Base-by-base conservation (phyloP, 805 yeast species). In the Metschnikowia arizonensis region DNA sequence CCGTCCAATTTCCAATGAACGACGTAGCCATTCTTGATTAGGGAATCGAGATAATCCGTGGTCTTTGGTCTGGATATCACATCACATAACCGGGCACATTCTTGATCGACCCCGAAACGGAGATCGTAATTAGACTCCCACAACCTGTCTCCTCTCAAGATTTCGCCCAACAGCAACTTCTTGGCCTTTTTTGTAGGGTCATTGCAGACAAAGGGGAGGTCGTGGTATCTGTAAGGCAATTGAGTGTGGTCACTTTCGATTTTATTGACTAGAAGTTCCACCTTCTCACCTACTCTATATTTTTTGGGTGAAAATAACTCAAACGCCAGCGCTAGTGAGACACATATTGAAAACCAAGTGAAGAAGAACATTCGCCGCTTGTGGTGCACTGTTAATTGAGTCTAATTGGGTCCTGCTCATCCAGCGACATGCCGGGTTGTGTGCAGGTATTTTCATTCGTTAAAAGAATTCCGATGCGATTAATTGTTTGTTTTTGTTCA, bases 1-100 rank as follows among this genome's bases (percentile, higher is more conserved):
- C 82, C 86, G 65, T 89, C 96, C 12, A 88, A 69, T 21, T 78
- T 64, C 96, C 96, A 88, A 57, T 88, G 90, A 11, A 78, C 89
- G 43, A 83, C 82, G 56, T 88, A 88, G 2, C 85, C 85, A 43
- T 81, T 68, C 53, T 77, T 71, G 30, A 88, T 80, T 48, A 88
- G 66, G 23, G 77, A 73, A 47, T 71, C 79, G 0, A 91, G 88
- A 41, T 77, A 69, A 42, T 62, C 66, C 28, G 84, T 57, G 5
- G 78, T 83, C 1, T 62, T 62, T 14, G 73, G 74, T n/a, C 60
- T 64, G 11, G 84, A 77, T n/a, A 68, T 67, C 53, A 85, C 72
- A 39, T 82, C 85, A 66, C 97, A 88, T 14, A 88, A 62, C 33
- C 82, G 66, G 40, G 68, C 70, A 63, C 96, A 88, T 0, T 78